Conservation (phyloP, 2,329 filamentous ascomycete species). For the Neoascochyta sp. region DNA sequence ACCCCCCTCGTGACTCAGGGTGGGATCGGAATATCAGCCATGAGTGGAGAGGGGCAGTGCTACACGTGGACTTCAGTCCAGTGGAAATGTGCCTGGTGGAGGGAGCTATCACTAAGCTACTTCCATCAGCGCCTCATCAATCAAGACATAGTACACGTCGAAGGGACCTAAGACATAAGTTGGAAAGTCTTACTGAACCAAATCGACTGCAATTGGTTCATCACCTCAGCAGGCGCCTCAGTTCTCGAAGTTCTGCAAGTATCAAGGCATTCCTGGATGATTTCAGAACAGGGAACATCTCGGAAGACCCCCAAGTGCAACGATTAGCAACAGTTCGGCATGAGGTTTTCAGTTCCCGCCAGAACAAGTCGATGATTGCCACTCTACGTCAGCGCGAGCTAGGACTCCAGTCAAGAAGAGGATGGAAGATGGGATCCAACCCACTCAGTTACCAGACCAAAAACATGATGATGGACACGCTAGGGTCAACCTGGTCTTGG, state of each 20-base stretch:
- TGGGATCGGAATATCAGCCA: slow-evolving; percentile 25
- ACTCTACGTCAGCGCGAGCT: slow-evolving; percentile 34
- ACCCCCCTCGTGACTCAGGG: slow-evolving; percentile 8
- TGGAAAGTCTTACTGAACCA: slow-evolving; percentile 21
- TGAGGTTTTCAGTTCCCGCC: slow-evolving; percentile 11
- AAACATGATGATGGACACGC: slow-evolving; percentile 35
- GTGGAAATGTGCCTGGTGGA: slow-evolving; percentile 25
- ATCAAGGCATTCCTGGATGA: slow-evolving; percentile 33
- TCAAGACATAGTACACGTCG: slow-evolving; percentile 12
- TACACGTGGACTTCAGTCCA: slow-evolving; percentile 35
- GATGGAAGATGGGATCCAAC: slow-evolving; percentile 22
- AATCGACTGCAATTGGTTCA: slow-evolving; percentile 17
- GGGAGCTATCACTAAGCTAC: slow-evolving; percentile 8
- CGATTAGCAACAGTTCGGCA: slow-evolving; percentile 23
- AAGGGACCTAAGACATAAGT: slow-evolving; percentile 19
- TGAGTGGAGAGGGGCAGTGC: slow-evolving; percentile 26
- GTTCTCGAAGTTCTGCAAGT: slow-evolving; percentile 15
- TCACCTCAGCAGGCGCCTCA: slow-evolving; percentile 13
- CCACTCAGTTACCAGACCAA: slow-evolving; percentile 22
- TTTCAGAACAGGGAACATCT: slow-evolving; percentile 18
- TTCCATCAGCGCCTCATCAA: slow-evolving; percentile 1
- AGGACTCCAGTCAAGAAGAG: slow-evolving; percentile 24
- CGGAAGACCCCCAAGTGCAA: slow-evolving; percentile 20
- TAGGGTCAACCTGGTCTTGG: slow-evolving; percentile 49
- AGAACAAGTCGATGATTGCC: slow-evolving; percentile 15